Evolutionary conservation across 257 asterid genomes (phyloP).

Genomic region (Scutellaria galericulata): DNA sequence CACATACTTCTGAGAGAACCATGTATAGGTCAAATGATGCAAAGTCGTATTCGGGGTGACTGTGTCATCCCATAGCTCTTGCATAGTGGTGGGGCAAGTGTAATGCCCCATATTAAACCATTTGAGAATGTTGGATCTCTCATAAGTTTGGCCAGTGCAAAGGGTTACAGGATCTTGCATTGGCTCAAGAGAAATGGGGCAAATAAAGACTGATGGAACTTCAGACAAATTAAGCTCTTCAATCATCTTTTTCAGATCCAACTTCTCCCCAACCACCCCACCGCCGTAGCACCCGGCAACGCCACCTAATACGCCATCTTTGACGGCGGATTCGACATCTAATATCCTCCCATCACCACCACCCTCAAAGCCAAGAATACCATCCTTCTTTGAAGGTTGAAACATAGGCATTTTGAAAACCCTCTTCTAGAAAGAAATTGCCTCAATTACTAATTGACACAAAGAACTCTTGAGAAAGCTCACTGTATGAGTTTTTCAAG

Average conservation of each 20-base stretch:
- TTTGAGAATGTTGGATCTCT: slow-evolving; percentile 64
- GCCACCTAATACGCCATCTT: slow-evolving; percentile 63
- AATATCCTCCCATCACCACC: slow-evolving; percentile 53
- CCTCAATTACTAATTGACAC: slow-evolving; percentile 25
- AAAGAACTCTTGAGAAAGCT: slow-evolving; percentile 26
- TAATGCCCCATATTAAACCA: slow-evolving; percentile 67
- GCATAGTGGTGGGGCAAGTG: slow-evolving; percentile 80
- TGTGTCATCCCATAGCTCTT: slow-evolving; percentile 76
- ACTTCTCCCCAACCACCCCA: slow-evolving; percentile 53
- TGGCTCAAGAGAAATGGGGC: slow-evolving; percentile 80
- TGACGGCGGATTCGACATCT: slow-evolving; percentile 60
- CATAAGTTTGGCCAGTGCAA: slow-evolving; percentile 88
- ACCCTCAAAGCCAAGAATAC: slow-evolving; percentile 48
- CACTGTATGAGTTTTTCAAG: slow-evolving; percentile 27
- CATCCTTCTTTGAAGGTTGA: slow-evolving; percentile 48
- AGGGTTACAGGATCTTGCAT: slow-evolving; percentile 86
- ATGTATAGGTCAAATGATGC: slow-evolving; percentile 58
- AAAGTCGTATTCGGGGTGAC: slow-evolving; percentile 73
- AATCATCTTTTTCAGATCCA: slow-evolving; percentile 79
- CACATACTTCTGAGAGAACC: slow-evolving; percentile 83
- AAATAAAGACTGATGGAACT: slow-evolving; percentile 67
- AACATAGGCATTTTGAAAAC: slow-evolving; percentile 61
- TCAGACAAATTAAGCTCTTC: slow-evolving; percentile 63
- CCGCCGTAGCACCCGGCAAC: slow-evolving; percentile 39
- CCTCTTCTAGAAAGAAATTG: slow-evolving; percentile 1